Evolutionary conservation across 345 rosid genomes (phyloP).

Genomic region (Raphanus sativus): DNA sequence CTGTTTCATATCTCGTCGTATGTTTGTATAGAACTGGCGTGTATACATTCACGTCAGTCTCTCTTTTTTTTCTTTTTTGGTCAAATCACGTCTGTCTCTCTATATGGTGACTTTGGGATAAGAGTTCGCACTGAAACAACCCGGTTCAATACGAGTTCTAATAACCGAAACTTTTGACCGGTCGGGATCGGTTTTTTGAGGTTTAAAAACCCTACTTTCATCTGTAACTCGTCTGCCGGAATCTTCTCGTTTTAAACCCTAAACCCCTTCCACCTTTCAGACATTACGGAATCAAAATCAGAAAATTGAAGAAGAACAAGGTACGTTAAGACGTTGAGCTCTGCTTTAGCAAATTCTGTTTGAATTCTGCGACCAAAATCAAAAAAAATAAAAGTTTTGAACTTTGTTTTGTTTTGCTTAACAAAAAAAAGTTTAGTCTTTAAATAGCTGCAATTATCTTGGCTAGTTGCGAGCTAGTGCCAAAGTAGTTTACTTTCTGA

Average conservation of each 20-base stretch:
- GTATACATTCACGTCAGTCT: not conserved
- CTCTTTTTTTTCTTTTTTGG: too few relatives aligned
- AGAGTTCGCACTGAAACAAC: not conserved
- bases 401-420: not conserved
- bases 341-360: not conserved
- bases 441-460: not conserved
- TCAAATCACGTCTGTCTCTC: too few relatives aligned
- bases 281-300: conserved; percentile 8
- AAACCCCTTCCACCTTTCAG: conserved; percentile 19
- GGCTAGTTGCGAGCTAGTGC: not conserved
- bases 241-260: conserved; percentile 10
- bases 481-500: conserved; percentile 7
- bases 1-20: not conserved
- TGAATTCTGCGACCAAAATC: not conserved
- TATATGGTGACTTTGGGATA: too few relatives aligned
- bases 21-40: not conserved
- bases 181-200: not conserved
- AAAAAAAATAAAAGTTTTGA: not conserved
- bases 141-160: not conserved
- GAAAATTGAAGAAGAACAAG: conserved; percentile 20
- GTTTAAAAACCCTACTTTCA: not conserved
- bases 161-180: not conserved
- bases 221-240: not conserved
- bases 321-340: conserved; percentile 11
- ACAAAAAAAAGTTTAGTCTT: conserved; percentile 8